Evolutionary conservation across 441 rosid species (phyloP).

Genomic region (Eruca vesicaria): DNA sequence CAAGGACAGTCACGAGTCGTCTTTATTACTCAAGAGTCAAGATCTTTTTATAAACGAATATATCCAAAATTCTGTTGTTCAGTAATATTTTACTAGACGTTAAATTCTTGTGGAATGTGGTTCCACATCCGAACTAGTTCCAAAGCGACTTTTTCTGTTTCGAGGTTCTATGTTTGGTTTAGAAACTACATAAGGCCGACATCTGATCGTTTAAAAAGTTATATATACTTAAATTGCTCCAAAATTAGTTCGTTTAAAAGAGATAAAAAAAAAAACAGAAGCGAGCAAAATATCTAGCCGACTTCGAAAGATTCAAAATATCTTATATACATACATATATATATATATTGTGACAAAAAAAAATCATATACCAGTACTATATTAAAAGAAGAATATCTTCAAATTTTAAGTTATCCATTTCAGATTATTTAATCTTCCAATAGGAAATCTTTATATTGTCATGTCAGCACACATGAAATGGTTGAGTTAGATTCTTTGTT

Average conservation of each 20-base stretch:
- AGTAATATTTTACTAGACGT: neutral
- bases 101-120: neutral
- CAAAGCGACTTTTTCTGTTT: neutral
- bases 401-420: too few species aligned
- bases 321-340: too few species aligned
- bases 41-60: neutral
- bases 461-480: too few species aligned
- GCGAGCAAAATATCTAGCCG: neutral
- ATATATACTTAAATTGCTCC: neutral
- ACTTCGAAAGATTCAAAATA: neutral
- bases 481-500: too few species aligned
- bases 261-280: neutral
- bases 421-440: too few species aligned
- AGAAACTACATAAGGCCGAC: neutral
- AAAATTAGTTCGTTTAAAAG: neutral
- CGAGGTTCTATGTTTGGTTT: neutral
- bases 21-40: neutral
- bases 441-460: too few species aligned
- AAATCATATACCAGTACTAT: too few species aligned
- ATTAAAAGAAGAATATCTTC: too few species aligned
- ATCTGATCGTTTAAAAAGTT: neutral
- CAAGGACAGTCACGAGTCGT: constrained; percentile 4
- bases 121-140: neutral
- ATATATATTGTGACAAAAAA: too few species aligned
- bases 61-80: constrained; percentile 5